Conservation (phyloP, 768 basidiomycete species). For the Amanita muscaria region DNA sequence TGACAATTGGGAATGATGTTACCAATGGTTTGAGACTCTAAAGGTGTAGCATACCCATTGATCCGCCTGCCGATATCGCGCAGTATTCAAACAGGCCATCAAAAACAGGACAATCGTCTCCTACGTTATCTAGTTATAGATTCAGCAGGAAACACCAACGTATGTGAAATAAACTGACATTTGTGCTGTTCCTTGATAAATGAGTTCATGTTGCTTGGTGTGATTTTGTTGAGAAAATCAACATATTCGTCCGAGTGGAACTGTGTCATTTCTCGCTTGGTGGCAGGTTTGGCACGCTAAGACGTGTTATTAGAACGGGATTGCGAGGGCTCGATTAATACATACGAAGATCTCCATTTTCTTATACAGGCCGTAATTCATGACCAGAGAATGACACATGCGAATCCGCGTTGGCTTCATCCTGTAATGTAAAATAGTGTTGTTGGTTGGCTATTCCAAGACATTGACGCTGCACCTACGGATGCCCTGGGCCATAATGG, state of each 20-base stretch:
- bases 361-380: constrained; percentile 99
- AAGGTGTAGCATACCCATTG: constrained; percentile 69
- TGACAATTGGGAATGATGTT: constrained; percentile 23
- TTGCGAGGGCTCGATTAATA: constrained; percentile 10
- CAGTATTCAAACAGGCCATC: constrained; percentile 99
- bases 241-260: constrained; percentile 99
- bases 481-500: constrained; percentile 97
- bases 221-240: constrained; percentile 90
- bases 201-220: constrained; percentile 90
- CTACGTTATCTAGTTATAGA: constrained; percentile 72
- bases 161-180: constrained; percentile 54
- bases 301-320: constrained; percentile 5
- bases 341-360: constrained; percentile 99
- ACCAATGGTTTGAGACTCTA: neutral
- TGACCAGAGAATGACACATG: constrained; percentile 99
- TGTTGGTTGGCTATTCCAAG: neutral
- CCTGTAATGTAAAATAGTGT: constrained; percentile 27
- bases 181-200: constrained; percentile 94
- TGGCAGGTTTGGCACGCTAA: constrained; percentile 97
- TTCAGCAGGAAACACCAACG: no score
- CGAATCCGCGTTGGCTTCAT: constrained; percentile 98
- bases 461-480: constrained; percentile 37
- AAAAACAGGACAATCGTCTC: constrained; percentile 98
- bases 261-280: constrained; percentile 99
- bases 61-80: constrained; percentile 98